Percentiles rank a stretch among this genome's conserved stretches.
Conservation (phyloP, 176 grass and related monocot species). For the Cenchrus purpureus region DNA sequence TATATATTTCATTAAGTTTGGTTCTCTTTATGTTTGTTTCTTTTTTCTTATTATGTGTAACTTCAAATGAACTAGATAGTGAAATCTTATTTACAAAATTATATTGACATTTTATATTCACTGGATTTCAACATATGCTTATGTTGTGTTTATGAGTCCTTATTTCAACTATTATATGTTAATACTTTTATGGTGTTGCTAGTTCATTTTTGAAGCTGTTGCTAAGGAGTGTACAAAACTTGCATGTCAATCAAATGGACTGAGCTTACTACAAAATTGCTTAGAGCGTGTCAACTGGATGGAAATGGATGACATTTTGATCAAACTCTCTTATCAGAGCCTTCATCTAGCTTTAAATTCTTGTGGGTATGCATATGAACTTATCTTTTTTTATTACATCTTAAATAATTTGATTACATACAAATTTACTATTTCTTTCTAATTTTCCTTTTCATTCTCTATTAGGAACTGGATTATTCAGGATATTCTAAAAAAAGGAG, state of each 20-base stretch:
- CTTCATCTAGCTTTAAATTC: conserved; percentile 44
- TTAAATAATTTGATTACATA: too few species aligned
- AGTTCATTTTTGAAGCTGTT: conserved; percentile 54
- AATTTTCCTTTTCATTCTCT: not conserved
- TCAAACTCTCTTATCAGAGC: conserved; percentile 5
- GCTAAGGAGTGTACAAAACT: conserved; percentile 26
- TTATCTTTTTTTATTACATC: not conserved
- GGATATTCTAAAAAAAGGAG: conserved; percentile 35
- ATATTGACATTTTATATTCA: not conserved
- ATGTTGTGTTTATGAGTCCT: not conserved
- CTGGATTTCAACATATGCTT: not conserved
- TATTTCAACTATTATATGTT: not conserved
- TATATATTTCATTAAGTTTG: not conserved
- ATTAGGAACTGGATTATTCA: conserved; percentile 65
- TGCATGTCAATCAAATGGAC: conserved; percentile 46
- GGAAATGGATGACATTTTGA: conserved; percentile 25
- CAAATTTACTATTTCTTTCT: not conserved
- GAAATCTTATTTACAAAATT: not conserved
- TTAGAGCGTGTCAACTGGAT: not conserved
- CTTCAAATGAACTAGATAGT: too few species aligned
- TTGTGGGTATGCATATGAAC: conserved; percentile 49
- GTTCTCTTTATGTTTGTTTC: too few species aligned
- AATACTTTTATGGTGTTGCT: conserved; percentile 24
- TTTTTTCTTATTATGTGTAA: too few species aligned
- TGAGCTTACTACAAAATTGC: conserved; percentile 45